phyloP scores from a whole-genome alignment of 805 yeast species.

The Cyberlindnera saturnus region DNA sequence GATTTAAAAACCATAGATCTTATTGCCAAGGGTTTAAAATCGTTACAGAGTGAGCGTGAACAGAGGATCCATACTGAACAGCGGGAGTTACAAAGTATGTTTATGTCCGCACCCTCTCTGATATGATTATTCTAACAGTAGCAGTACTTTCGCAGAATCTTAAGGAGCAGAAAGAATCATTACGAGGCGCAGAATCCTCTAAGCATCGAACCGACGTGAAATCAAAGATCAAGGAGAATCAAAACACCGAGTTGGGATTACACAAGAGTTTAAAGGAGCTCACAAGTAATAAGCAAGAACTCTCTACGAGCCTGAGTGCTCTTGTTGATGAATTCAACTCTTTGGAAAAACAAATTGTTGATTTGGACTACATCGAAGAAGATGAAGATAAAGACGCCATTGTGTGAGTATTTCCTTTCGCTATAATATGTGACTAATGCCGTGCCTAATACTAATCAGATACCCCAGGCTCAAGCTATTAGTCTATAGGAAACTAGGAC shows the following conservation, averaged over 20 bases:
- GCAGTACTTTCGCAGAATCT: conserved; percentile 14
- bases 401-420: conserved; percentile 16
- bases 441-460: conserved; percentile 5
- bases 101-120: not conserved
- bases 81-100: conserved; percentile 15
- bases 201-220: conserved; percentile 26
- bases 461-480: conserved; percentile 39
- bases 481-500: conserved; percentile 55
- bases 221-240: conserved; percentile 29
- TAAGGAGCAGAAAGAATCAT: conserved; percentile 7
- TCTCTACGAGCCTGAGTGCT: conserved; percentile 31
- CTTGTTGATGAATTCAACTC: conserved; percentile 31
- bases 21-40: conserved; percentile 32
- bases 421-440: not conserved
- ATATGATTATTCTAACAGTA: not conserved
- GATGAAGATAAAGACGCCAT: conserved; percentile 37
- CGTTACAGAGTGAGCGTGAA: conserved; percentile 27
- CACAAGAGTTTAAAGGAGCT: conserved; percentile 49
- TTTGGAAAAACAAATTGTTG: conserved; percentile 29
- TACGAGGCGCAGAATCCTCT: conserved; percentile 25
- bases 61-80: conserved; percentile 20
- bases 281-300: conserved; percentile 36
- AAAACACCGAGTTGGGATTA: conserved; percentile 40
- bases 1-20: conserved; percentile 42
- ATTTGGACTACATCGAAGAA: conserved; percentile 21